Base-by-base conservation (phyloP, 371 early-diverging fungal species). In the Syncephalastrum racemosum region DNA sequence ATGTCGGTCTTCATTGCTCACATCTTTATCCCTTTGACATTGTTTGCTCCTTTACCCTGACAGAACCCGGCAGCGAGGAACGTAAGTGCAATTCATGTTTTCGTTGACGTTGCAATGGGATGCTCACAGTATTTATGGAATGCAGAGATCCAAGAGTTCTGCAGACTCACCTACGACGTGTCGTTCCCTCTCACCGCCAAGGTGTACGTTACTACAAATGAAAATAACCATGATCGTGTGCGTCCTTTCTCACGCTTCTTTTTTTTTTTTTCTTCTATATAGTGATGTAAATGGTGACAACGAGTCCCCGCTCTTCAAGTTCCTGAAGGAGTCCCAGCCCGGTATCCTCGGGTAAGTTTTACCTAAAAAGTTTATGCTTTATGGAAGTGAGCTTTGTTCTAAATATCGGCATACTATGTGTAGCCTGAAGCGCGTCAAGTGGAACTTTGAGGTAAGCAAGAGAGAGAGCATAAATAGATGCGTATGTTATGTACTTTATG, bases 111-210 rank as follows among this genome's bases (percentile, higher is more conserved):
- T 5, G 18, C 16, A 23, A 46, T 42, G 12, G 13, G 53, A 20
- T 43, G 15, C 22, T 66, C 61, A 43, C 53, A 71, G 46, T 55
- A 60, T 24, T 68, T 70, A 52, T 60, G 42, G 10, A 31, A 3
- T 24, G 36, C 43, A 62, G 86, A 91, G 54, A 92, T 93, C 53
- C 73, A 70, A 14, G 53, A 58, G 7, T 88, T 90, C 57, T 94
- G 91, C 67, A 64, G 70, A 53, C 49, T 65, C 44, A 90, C 79
- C 71, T 90, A 81, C 47, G 84, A 83, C 27, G 90, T 92, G 18
- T 74, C 83, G 0, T 95, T 95, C 81, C 88, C 88, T 25, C 66
- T 97, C 50, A 90, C 93, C 75, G 86, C 90, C 53, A 92, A 93
- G 70, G 81, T 94, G 63, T 73, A 60, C 57, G 66, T 57, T 19